phyloP scores from a whole-genome alignment of 2,329 filamentous ascomycete genomes.

The Alternaria gansuensis region DNA sequence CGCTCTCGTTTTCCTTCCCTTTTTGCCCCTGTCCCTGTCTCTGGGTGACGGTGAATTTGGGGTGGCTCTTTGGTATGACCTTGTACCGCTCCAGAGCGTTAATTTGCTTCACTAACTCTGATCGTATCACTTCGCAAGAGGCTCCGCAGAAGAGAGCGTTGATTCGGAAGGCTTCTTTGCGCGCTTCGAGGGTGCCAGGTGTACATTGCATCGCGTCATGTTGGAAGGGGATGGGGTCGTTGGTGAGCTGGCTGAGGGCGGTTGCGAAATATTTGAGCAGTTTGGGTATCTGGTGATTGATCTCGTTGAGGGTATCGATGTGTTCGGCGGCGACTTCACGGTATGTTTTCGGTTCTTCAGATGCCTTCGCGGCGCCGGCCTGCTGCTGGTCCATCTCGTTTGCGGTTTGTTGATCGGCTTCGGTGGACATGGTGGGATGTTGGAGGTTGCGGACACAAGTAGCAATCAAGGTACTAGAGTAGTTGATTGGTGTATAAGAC shows the following conservation, averaged over 20 bases:
- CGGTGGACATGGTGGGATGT: slow-evolving; percentile 29
- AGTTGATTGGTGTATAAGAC: neutral
- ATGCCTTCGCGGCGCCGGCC: slow-evolving; percentile 3
- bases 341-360: slow-evolving; percentile 37
- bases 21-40: slow-evolving; percentile 13
- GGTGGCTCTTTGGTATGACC: slow-evolving; percentile 45
- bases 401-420: slow-evolving; percentile 14
- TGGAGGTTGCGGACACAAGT: neutral
- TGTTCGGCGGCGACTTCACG: slow-evolving; percentile 44
- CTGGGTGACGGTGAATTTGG: slow-evolving; percentile 26
- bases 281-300: slow-evolving; percentile 42
- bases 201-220: slow-evolving; percentile 40
- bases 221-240: slow-evolving; percentile 60
- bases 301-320: slow-evolving; percentile 45
- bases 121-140: slow-evolving; percentile 65
- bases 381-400: slow-evolving; percentile 16
- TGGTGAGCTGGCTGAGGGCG: slow-evolving; percentile 71
- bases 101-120: slow-evolving; percentile 42
- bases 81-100: slow-evolving; percentile 43
- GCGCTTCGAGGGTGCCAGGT: slow-evolving; percentile 53
- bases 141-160: slow-evolving; percentile 76
- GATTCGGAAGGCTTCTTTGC: slow-evolving; percentile 50
- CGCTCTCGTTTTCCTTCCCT: slow-evolving; percentile 20
- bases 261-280: slow-evolving; percentile 81
- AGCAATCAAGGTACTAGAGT: neutral